Evolutionary conservation across 2,329 filamentous ascomycete species (phyloP).

Genomic region (Arthrobotrys entomopaga): DNA sequence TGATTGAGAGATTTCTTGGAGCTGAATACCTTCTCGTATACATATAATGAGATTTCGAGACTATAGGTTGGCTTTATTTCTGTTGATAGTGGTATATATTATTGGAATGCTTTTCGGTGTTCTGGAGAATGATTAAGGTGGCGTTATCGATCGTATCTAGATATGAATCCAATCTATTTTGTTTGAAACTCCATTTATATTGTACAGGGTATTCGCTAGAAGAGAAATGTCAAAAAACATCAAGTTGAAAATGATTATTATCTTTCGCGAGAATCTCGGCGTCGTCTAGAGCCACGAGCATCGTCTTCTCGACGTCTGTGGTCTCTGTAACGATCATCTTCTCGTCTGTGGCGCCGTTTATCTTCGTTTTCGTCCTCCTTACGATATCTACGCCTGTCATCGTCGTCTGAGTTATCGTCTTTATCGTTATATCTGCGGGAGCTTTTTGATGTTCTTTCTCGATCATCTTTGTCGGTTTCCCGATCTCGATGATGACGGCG

Average conservation of each 20-base stretch:
- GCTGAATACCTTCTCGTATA: too few relatives aligned
- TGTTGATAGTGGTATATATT: too few relatives aligned
- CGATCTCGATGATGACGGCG: conserved; percentile 59
- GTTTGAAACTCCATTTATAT: conserved; percentile 1
- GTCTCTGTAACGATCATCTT: conserved; percentile 32
- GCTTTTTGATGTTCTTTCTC: conserved; percentile 11
- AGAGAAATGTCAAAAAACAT: background rate
- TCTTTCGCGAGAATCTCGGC: conserved; percentile 29
- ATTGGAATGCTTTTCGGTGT: too few relatives aligned
- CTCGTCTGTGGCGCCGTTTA: conserved; percentile 27
- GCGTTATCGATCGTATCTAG: too few relatives aligned
- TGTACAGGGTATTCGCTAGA: conserved; percentile 26
- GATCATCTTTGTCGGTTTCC: conserved; percentile 13
- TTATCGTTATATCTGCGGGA: conserved; percentile 15
- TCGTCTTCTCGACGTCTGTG: conserved; percentile 29
- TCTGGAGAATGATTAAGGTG: too few relatives aligned
- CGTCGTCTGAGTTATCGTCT: conserved; percentile 15
- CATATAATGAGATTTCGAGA: too few relatives aligned
- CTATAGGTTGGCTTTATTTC: too few relatives aligned
- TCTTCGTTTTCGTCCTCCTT: conserved; percentile 37
- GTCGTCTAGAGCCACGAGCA: conserved; percentile 22
- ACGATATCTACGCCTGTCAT: conserved; percentile 19
- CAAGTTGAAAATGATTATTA: conserved; percentile 6
- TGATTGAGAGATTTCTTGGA: too few relatives aligned
- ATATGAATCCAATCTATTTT: background rate